Evolutionary conservation across 495 filamentous ascomycete species (phyloP).

Genomic region (Talaromyces nanjingensis): DNA sequence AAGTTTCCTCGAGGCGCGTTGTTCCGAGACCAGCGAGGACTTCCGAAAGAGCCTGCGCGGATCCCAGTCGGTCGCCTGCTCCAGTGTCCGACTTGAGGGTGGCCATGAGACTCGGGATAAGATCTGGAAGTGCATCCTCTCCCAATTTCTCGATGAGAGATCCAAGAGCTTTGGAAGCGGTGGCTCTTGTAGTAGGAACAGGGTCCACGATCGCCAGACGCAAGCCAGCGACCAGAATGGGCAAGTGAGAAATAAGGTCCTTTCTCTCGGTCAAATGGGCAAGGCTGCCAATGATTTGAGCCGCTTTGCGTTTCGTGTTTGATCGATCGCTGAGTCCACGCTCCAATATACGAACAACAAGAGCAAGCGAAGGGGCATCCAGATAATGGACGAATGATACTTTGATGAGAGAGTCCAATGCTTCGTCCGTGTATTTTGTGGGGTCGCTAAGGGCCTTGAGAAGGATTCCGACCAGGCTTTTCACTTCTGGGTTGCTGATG

Average conservation of each 20-base stretch:
- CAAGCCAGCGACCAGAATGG: conserved; percentile 84
- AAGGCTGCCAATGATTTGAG: conserved; percentile 94
- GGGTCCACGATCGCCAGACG: conserved; percentile 88
- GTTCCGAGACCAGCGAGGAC: conserved; percentile 94
- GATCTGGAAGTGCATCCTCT: conserved; percentile 92
- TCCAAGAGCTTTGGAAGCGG: conserved; percentile 90
- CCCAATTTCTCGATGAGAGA: conserved; percentile 95
- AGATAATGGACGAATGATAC: conserved; percentile 94
- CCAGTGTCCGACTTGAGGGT: conserved; percentile 96
- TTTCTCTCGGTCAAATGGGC: conserved; percentile 95
- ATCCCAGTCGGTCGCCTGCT: conserved; percentile 90
- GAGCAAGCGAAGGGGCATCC: conserved; percentile 87
- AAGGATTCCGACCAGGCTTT: conserved; percentile 78
- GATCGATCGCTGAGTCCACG: conserved; percentile 86
- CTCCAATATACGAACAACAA: conserved; percentile 92
- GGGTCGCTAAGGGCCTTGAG: conserved; percentile 96
- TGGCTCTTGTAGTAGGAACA: conserved; percentile 93
- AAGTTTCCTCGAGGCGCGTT: conserved; percentile 83
- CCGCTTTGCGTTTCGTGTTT: conserved; percentile 87
- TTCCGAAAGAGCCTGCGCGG: conserved; percentile 93
- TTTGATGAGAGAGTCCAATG: conserved; percentile 89
- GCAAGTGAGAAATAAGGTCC: conserved; percentile 85
- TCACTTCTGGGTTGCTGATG: conserved; percentile 95
- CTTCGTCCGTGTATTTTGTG: conserved; percentile 94
- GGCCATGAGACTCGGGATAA: conserved; percentile 94